These are phyloP conservation scores for Fusarium austroafricanum DNA, from an alignment of 2,329 filamentous ascomycete genomes.

Conservation along the genomic window DNA sequence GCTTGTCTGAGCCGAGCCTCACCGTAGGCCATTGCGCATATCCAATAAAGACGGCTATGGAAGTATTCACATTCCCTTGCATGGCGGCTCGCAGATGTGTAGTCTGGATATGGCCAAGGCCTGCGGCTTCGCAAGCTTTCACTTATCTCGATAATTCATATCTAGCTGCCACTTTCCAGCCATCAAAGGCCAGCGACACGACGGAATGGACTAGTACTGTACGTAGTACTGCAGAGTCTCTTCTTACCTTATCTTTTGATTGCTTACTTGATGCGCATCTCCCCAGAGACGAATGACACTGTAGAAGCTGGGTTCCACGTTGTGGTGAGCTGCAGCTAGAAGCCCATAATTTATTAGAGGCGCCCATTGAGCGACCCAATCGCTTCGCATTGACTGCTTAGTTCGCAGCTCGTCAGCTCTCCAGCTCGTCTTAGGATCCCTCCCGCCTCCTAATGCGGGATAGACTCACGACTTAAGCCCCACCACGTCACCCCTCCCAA, in stretches of 20 bases:
- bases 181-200: slow-evolving; percentile 13
- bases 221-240: slow-evolving; percentile 4
- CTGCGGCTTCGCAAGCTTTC: slow-evolving; percentile 5
- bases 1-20: slow-evolving; percentile 38
- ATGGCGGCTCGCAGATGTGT: background rate
- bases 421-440: slow-evolving; percentile 30
- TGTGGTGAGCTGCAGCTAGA: slow-evolving; percentile 38
- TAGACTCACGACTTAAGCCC: slow-evolving; percentile 39
- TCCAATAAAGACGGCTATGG: slow-evolving; percentile 4
- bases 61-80: slow-evolving; percentile 13
- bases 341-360: slow-evolving; percentile 43
- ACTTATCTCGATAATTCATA: background rate
- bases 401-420: slow-evolving; percentile 40
- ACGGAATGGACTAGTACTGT: background rate
- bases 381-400: slow-evolving; percentile 33
- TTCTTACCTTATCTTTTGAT: slow-evolving; percentile 13
- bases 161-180: slow-evolving; percentile 21
- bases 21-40: background rate
- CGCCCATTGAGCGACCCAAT: slow-evolving; percentile 39
- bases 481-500: slow-evolving; percentile 43
- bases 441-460: slow-evolving; percentile 42
- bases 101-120: slow-evolving; percentile 8
- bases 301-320: slow-evolving; percentile 35
- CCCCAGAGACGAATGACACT: slow-evolving; percentile 40
- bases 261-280: slow-evolving; percentile 35